Conservation (phyloP, 78 protist genomes). For the Protostelium mycophagum region DNA sequence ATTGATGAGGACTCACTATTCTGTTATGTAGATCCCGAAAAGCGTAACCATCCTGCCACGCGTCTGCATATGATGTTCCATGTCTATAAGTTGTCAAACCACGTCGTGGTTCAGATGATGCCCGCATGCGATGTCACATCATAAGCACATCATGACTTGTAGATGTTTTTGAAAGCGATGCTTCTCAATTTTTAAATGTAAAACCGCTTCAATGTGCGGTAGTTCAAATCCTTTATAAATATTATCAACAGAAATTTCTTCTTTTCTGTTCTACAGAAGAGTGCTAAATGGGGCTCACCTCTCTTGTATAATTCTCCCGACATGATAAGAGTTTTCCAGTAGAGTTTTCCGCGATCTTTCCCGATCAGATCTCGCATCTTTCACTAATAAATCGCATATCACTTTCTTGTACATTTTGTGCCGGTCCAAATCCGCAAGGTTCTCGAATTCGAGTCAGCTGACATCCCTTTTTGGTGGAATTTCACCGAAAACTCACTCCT, state of each 20-base stretch:
- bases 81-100: neutral
- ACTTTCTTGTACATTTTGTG: neutral
- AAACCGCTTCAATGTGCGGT: too few relatives aligned
- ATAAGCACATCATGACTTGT: too few relatives aligned
- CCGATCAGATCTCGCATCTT: neutral
- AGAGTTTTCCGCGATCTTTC: neutral
- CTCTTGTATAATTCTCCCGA: neutral
- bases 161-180: too few relatives aligned
- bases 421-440: neutral
- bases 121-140: too few relatives aligned
- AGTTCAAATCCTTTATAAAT: too few relatives aligned
- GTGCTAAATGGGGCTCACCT: too few relatives aligned
- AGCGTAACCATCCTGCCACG: conserved; percentile 9
- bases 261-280: too few relatives aligned
- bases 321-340: neutral
- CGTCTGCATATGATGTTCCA: conserved; percentile 9
- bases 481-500: too few relatives aligned
- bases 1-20: neutral
- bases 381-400: neutral
- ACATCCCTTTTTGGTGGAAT: too few relatives aligned
- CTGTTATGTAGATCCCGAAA: neutral
- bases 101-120: neutral
- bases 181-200: too few relatives aligned
- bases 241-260: too few relatives aligned
- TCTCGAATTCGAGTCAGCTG: neutral